Percentiles rank a stretch among this genome's conserved stretches.
phyloP scores from a whole-genome alignment of 2,329 filamentous ascomycete genomes.

The Talaromyces rugulosus region DNA sequence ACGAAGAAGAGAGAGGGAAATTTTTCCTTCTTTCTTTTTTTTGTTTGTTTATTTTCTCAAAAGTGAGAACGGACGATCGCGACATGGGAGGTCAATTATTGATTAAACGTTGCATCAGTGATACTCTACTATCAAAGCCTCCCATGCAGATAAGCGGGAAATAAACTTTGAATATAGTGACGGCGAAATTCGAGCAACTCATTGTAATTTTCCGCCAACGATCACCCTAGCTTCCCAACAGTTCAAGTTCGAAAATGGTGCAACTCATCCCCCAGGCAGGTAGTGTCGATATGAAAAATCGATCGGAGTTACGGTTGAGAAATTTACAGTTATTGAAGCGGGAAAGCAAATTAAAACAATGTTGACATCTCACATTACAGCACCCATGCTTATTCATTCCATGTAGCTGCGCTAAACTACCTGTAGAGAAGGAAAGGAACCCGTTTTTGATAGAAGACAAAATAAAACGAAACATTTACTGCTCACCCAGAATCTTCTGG shows the following conservation, averaged over 20 bases:
- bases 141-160: neutral
- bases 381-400: constrained; percentile 15
- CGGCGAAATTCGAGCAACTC: neutral
- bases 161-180: neutral
- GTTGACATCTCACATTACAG: constrained; percentile 12
- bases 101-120: neutral
- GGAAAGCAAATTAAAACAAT: neutral
- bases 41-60: neutral
- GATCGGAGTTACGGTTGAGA: neutral
- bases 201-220: neutral
- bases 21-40: neutral
- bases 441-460: constrained; percentile 9
- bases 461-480: constrained; percentile 35
- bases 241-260: no score
- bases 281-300: no score
- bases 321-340: neutral
- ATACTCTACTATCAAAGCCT: neutral
- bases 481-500: constrained; percentile 48
- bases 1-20: neutral
- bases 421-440: constrained; percentile 9
- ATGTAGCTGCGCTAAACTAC: constrained; percentile 15
- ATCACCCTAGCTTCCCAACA: neutral
- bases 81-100: neutral
- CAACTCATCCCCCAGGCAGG: no score
- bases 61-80: neutral